phyloP scores from a whole-genome alignment of 2,329 filamentous ascomycete species.

The Thelonectria blattea region DNA sequence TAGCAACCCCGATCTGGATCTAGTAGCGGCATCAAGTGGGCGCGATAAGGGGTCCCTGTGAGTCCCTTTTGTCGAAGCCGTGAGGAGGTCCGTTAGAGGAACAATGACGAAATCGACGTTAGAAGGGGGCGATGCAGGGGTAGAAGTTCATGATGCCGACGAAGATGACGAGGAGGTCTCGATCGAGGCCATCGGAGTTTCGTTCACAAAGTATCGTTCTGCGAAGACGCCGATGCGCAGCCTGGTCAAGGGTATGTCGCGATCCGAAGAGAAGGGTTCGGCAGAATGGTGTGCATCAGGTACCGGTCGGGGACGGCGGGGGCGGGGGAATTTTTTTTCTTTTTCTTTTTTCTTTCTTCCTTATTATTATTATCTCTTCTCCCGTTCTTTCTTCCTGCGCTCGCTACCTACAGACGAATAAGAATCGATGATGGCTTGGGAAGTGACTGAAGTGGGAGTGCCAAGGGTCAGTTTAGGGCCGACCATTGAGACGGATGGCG shows the following conservation, averaged over 20 bases:
- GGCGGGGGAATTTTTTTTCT: slow-evolving; percentile 9
- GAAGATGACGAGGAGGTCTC: not conserved
- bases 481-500: slow-evolving; percentile 11
- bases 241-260: not conserved
- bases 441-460: not conserved
- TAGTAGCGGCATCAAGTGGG: slow-evolving; percentile 36
- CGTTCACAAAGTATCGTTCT: not conserved
- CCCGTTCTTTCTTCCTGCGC: not conserved
- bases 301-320: slow-evolving; percentile 13
- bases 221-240: not conserved
- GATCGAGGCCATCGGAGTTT: not conserved
- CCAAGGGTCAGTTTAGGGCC: not conserved
- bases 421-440: slow-evolving; percentile 10
- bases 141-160: not conserved
- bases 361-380: not conserved
- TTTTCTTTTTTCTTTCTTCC: not conserved
- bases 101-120: slow-evolving; percentile 11
- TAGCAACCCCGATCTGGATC: slow-evolving; percentile 37
- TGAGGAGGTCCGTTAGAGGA: not conserved
- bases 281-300: slow-evolving; percentile 1
- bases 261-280: not conserved
- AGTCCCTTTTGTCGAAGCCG: slow-evolving; percentile 17
- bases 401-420: not conserved
- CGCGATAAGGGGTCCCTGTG: slow-evolving; percentile 33
- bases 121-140: not conserved